Base-by-base conservation (phyloP, 2,329 filamentous ascomycete genomes). In the Colletotrichum orchidophilum region DNA sequence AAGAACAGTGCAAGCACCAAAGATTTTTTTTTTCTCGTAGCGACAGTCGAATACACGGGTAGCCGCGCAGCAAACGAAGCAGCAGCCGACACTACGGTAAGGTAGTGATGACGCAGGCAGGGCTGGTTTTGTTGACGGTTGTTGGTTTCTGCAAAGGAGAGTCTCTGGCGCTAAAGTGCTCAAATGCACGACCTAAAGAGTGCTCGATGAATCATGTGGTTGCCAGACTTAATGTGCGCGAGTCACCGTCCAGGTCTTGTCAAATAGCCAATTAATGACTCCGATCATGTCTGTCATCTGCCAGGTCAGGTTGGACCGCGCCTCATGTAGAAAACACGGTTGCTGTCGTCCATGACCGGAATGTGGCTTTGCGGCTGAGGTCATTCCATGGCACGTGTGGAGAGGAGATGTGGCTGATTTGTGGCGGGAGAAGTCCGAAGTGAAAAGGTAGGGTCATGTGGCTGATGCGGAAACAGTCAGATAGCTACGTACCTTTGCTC, bases 151-250 rank as follows among this genome's bases (percentile, higher is more conserved):
- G 57, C 21, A 55, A 69, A 63, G 49, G 46, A 35, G 50, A 58
- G 24, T 57, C 39, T 31, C 42, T 15, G 18, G 50, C 12, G 15
- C 68, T 49, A 35, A 33, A 12, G 29, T 35, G 42, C n/a, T 62
- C 58, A 68, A 35, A 58, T 52, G 31, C 5, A 46, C 31, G 35
- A 35, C 66, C 31, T 29, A 55, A 12, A 12, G 46, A 58, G 64
- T 53, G 21, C 3, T 62, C 42, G 68, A 67, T 71, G 58, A 71
- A 46, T 71, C 63, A 68, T 71, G 27, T 15, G 49, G 50, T 6
- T 31, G 33, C 26, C 52, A 53, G 49, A 3, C 60, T 26, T 26
- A 39, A 35, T 18, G 50, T 55, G 63, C 63, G 24, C 60, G 5
- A 66, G 35, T 39, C 21, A 9, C 7, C 12, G 63, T 54, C 61